Percentiles rank a stretch among this genome's conserved stretches.
These are phyloP conservation scores for Kluyveromyces dobzhanskii DNA, from an alignment of 805 yeast genomes.

Conservation along the genomic window DNA sequence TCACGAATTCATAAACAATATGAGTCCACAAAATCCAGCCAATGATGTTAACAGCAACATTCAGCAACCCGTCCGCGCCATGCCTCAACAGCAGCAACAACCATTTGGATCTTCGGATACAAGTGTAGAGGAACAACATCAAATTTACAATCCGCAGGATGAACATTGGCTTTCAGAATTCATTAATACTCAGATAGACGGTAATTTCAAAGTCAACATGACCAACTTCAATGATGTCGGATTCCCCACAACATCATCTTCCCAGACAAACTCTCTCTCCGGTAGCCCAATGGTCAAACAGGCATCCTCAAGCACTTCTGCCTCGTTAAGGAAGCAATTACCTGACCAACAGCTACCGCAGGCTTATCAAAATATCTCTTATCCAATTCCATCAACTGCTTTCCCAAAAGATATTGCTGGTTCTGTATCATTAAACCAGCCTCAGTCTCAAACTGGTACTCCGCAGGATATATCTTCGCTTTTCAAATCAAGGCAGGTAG, in stretches of 20 bases:
- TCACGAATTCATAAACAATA: conserved; percentile 2
- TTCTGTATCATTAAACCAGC: background rate
- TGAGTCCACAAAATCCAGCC: conserved; percentile 1
- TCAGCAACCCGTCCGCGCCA: too few species aligned
- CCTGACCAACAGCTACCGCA: background rate
- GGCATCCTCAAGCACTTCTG: background rate
- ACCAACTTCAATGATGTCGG: conserved; percentile 51
- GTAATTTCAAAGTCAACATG: conserved; percentile 40
- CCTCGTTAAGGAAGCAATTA: background rate
- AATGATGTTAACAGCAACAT: too few species aligned
- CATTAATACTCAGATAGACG: conserved; percentile 56
- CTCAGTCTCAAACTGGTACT: conserved; percentile 1
- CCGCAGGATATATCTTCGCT: conserved; percentile 44
- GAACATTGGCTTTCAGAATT: conserved; percentile 60
- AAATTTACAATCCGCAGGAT: conserved; percentile 2
- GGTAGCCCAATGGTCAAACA: background rate
- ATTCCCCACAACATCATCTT: conserved; percentile 25
- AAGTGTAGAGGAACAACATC: conserved; percentile 4
- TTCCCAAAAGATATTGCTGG: background rate
- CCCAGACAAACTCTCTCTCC: background rate
- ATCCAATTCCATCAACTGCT: background rate
- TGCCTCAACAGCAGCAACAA: background rate
- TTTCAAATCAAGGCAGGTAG: conserved; percentile 59
- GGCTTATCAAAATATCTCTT: background rate
- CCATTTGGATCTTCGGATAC: too few species aligned